Evolutionary conservation across 305 asterid species (phyloP).

Genomic region (Galium porrigens): DNA sequence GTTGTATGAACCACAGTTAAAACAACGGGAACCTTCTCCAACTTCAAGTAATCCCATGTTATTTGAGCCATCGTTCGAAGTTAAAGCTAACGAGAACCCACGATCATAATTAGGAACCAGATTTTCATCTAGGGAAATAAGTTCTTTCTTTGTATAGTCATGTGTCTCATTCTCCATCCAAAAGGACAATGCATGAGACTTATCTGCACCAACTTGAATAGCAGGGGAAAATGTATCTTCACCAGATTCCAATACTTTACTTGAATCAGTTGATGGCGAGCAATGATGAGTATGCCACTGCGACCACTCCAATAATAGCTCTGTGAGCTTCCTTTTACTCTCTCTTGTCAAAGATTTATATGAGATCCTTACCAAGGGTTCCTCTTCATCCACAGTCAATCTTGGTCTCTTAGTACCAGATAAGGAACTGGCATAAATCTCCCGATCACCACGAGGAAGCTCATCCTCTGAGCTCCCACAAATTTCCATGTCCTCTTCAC

Average conservation of each 20-base stretch:
- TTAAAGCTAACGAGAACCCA: conserved; percentile 63
- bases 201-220: conserved; percentile 57
- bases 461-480: conserved; percentile 22
- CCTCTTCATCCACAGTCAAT: conserved; percentile 37
- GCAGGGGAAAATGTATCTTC: conserved; percentile 85
- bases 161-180: conserved; percentile 55
- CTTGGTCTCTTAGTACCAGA: conserved; percentile 51
- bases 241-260: conserved; percentile 49
- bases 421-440: too few relatives aligned
- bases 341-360: conserved; percentile 64
- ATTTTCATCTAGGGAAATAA: conserved; percentile 46
- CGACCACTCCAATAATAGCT: conserved; percentile 75
- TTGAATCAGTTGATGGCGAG: conserved; percentile 40
- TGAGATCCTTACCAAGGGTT: conserved; percentile 55
- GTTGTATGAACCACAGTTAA: conserved; percentile 80
- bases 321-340: conserved; percentile 72
- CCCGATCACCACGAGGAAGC: conserved; percentile 18
- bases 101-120: conserved; percentile 89
- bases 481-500: conserved; percentile 22
- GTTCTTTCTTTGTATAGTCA: conserved; percentile 31
- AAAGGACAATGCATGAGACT: conserved; percentile 59
- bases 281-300: conserved; percentile 61
- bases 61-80: conserved; percentile 45
- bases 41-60: conserved; percentile 33
- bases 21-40: conserved; percentile 63